A percentile compares a stretch with the other conserved stretches of the same genome.
These are phyloP conservation scores for Cornus controversa DNA, from an alignment of 148 eudicot species.

Conservation along the genomic window DNA sequence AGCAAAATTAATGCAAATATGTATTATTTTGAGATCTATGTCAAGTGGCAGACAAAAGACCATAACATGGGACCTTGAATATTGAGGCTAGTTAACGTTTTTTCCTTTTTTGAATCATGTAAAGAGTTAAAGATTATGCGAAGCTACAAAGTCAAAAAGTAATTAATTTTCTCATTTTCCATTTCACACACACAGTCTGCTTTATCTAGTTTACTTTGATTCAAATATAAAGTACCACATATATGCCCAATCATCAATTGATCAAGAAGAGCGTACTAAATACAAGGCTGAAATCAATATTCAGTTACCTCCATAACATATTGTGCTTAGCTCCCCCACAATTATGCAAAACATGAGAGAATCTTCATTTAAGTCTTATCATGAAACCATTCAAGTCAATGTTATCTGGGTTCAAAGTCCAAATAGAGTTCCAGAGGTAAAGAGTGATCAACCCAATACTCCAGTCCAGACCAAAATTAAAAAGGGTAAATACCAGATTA, in stretches of 20 bases:
- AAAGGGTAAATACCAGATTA: too few species aligned
- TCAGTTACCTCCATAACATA: constrained; percentile 1
- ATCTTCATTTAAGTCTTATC: too few species aligned
- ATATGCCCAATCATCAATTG: not conserved
- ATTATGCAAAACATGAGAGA: too few species aligned
- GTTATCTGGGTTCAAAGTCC: too few species aligned
- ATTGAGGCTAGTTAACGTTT: not conserved
- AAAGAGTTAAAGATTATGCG: not conserved
- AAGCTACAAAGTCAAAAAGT: not conserved
- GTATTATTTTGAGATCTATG: not conserved
- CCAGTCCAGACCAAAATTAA: too few species aligned
- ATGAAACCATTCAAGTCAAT: too few species aligned
- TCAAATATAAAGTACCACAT: not conserved
- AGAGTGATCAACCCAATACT: too few species aligned
- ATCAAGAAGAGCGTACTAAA: not conserved
- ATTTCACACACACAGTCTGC: not conserved
- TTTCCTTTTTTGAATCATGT: not conserved
- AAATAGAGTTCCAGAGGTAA: too few species aligned
- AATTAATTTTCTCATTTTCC: not conserved
- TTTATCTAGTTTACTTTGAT: not conserved
- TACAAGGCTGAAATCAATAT: constrained; percentile 7
- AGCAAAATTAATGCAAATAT: too few species aligned
- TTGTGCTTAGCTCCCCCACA: not conserved
- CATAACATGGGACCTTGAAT: not conserved
- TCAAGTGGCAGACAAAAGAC: constrained; percentile 14